Percentiles rank a stretch among this genome's conserved stretches.
Conservation (phyloP, 116 monocot species). For the Iris pallida region DNA sequence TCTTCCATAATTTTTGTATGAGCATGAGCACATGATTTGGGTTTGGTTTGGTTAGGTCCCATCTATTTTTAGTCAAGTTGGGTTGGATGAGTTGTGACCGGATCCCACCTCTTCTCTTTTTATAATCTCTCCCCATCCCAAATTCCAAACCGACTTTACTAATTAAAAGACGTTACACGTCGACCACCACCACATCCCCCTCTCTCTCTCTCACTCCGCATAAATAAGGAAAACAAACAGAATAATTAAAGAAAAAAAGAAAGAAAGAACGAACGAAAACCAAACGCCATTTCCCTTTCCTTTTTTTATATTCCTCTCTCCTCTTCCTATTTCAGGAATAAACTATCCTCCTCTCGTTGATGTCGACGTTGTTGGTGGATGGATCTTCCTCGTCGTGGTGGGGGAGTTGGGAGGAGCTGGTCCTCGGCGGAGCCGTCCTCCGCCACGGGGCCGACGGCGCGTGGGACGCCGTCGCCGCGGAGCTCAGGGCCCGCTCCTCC, state of each 20-base stretch:
- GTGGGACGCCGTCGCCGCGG: conserved; percentile 5
- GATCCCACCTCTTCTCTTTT: too few relatives aligned
- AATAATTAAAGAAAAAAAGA: background rate
- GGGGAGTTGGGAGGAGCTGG: conserved; percentile 16
- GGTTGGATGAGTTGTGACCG: too few relatives aligned
- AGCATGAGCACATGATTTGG: too few relatives aligned
- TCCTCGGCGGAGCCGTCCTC: conserved; percentile 6
- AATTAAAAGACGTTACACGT: too few relatives aligned
- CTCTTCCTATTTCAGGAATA: background rate
- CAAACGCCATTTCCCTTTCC: background rate
- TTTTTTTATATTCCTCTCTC: background rate
- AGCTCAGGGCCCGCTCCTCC: background rate
- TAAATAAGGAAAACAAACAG: too few relatives aligned
- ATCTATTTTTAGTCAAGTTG: too few relatives aligned
- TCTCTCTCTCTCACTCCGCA: too few relatives aligned
- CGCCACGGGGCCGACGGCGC: conserved; percentile 2
- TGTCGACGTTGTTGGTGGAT: background rate
- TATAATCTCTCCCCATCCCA: too few relatives aligned
- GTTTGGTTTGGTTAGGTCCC: too few relatives aligned
- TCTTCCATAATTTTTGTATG: too few relatives aligned
- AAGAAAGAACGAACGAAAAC: background rate
- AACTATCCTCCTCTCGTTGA: background rate
- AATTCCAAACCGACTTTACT: too few relatives aligned
- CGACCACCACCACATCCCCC: too few relatives aligned
- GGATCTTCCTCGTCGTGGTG: background rate